A percentile compares a stretch with the other conserved stretches of the same genome.
Conservation (phyloP, 352 stramenopile species). For the Globisporangium paroecandrum region DNA sequence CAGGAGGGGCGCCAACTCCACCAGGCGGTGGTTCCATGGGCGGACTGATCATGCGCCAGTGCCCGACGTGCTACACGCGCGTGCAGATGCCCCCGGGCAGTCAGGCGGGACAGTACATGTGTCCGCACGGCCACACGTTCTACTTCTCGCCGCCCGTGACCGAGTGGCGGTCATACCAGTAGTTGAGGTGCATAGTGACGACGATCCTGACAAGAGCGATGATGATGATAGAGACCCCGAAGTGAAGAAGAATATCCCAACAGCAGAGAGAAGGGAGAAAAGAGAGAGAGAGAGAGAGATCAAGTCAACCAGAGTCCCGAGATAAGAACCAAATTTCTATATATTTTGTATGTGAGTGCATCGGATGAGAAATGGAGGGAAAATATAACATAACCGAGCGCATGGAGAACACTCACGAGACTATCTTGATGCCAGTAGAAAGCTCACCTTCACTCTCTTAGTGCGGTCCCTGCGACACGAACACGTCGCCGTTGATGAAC, state of each 20-base stretch:
- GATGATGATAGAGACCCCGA: not conserved
- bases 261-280: not conserved
- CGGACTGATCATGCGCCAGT: constrained; percentile 78
- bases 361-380: not conserved
- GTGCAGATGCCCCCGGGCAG: constrained; percentile 85
- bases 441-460: constrained; percentile 2
- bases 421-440: no score
- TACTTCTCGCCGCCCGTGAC: constrained; percentile 72
- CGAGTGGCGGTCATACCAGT: constrained; percentile 27
- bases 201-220: not conserved
- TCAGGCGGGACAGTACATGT: constrained; percentile 87
- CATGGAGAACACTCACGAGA: not conserved
- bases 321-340: constrained; percentile 10
- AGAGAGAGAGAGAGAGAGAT: not conserved
- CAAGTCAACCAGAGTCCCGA: not conserved
- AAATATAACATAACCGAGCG: not conserved
- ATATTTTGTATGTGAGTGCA: constrained; percentile 8
- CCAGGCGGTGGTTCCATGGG: constrained; percentile 18
- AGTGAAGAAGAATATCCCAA: not conserved
- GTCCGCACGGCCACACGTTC: constrained; percentile 83
- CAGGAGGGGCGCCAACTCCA: not conserved
- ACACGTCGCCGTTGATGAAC: constrained; percentile 71
- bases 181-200: not conserved
- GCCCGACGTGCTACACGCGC: constrained; percentile 82
- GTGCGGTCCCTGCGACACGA: constrained; percentile 57